These are phyloP conservation scores for Lentinula guzmanii DNA, from an alignment of 768 basidiomycete genomes.

Conservation along the genomic window DNA sequence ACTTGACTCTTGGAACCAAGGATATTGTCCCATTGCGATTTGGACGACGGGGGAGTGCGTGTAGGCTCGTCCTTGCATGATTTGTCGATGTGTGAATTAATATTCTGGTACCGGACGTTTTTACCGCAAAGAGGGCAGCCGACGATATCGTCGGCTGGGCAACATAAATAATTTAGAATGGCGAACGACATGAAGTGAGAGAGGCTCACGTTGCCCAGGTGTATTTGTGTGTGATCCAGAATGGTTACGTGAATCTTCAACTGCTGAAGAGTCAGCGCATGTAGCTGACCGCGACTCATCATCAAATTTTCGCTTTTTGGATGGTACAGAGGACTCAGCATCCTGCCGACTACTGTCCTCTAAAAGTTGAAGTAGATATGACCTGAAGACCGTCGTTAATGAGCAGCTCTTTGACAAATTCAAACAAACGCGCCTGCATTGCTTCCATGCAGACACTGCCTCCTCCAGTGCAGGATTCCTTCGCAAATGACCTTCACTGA, in stretches of 20 bases:
- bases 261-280: not conserved
- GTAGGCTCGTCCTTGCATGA: slow-evolving; percentile 37
- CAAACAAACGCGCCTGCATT: slow-evolving; percentile 46
- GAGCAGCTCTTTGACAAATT: not conserved
- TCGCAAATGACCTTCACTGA: slow-evolving; percentile 58
- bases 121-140: slow-evolving; percentile 59
- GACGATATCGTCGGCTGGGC: slow-evolving; percentile 34
- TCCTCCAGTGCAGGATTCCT: slow-evolving; percentile 69
- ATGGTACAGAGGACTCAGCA: not conserved
- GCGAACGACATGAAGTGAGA: not conserved
- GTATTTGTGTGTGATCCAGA: not conserved
- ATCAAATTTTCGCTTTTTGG: slow-evolving; percentile 10
- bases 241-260: not conserved
- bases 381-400: slow-evolving; percentile 20
- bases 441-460: slow-evolving; percentile 63
- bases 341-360: slow-evolving; percentile 22
- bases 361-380: slow-evolving; percentile 36
- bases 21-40: slow-evolving; percentile 20
- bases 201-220: not conserved
- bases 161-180: not conserved
- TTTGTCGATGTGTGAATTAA: slow-evolving; percentile 66
- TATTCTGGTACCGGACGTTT: slow-evolving; percentile 34
- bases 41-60: slow-evolving; percentile 10
- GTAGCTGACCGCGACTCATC: slow-evolving; percentile 18
- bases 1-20: slow-evolving; percentile 25